Evolutionary conservation across 768 basidiomycete species (phyloP), one percentile per base, ranked within the genome.

Genomic region (Amanita muscaria): DNA sequence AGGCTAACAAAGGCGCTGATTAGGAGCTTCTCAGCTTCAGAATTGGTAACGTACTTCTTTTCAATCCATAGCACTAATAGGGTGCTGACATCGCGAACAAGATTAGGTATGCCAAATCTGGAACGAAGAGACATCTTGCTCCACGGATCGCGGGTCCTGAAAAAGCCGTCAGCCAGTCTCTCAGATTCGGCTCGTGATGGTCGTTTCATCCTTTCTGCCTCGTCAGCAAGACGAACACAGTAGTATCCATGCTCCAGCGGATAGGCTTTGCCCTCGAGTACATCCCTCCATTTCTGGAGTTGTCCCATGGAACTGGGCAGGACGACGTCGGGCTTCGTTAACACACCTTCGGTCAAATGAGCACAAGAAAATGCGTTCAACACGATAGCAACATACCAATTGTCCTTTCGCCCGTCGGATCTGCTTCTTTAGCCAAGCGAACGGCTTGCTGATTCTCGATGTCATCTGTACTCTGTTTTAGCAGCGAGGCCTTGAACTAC

Each of bases 311-410:
- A 63, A 8, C 77, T 79, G 0, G 50, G 34, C 1, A 60, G 55
- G 1, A 87, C 58, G 3, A 59, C 65, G 50, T 88, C 85, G 0
- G 81, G 77, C 51, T 87, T 86, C 0, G 84, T 87, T 8, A 85
- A 66, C 1, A 86, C 72, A 4, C 79, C 83, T 84, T n/a, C n/a
- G n/a, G 29, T 31, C 16, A 4, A 16, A 34, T 3, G 5, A 19
- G 9, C 24, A n/a, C 11, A 12, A 25, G 23, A 10, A 12, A 11
- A 25, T 29, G 48, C 23, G 32, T 22, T 21, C 19, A n/a, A 22
- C 15, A 19, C 30, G 22, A 9, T 33, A 23, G 16, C 15, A 29
- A 48, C 57, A 15, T 40, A 76, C 83, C 83, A 46, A 85, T 82
- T 0, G 79, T 87, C 1, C 83, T 68, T 27, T 66, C 58, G 2